These are phyloP conservation scores for Kazachstania martiniae DNA, from an alignment of 805 yeast species.

Conservation along the genomic window DNA sequence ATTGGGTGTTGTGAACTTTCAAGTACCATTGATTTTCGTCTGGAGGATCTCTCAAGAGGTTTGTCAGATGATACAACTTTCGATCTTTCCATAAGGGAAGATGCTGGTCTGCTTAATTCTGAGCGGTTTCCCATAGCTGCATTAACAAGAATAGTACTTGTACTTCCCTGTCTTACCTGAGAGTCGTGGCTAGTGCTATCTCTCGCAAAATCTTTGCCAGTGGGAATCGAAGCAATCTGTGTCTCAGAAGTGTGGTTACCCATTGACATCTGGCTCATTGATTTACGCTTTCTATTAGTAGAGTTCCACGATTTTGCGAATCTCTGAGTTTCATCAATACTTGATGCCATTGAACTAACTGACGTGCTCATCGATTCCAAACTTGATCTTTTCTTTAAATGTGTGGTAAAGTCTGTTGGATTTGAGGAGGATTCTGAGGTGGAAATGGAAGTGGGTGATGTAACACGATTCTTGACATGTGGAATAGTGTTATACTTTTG, in stretches of 20 bases:
- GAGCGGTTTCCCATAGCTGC: no score
- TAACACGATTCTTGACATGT: neutral
- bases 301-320: slow-evolving; percentile 29
- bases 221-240: slow-evolving; percentile 9
- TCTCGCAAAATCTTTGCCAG: neutral
- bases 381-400: slow-evolving; percentile 19
- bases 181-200: slow-evolving; percentile 1
- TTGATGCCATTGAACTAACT: slow-evolving; percentile 24
- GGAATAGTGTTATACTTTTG: neutral
- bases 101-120: neutral
- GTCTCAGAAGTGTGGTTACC: no score
- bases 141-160: slow-evolving; percentile 9
- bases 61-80: neutral
- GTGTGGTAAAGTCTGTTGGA: slow-evolving; percentile 26
- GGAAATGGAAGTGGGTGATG: slow-evolving; percentile 5
- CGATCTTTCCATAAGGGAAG: no score
- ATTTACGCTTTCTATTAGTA: slow-evolving; percentile 22
- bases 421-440: slow-evolving; percentile 22
- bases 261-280: no score
- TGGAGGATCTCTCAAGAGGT: neutral
- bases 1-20: slow-evolving; percentile 18
- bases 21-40: slow-evolving; percentile 24
- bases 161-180: slow-evolving; percentile 14
- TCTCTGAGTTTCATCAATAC: slow-evolving; percentile 26
- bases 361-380: slow-evolving; percentile 27